Percentiles rank a stretch among this genome's conserved stretches.
Conservation (phyloP, 768 basidiomycete species). For the Cytidiella melzeri region DNA sequence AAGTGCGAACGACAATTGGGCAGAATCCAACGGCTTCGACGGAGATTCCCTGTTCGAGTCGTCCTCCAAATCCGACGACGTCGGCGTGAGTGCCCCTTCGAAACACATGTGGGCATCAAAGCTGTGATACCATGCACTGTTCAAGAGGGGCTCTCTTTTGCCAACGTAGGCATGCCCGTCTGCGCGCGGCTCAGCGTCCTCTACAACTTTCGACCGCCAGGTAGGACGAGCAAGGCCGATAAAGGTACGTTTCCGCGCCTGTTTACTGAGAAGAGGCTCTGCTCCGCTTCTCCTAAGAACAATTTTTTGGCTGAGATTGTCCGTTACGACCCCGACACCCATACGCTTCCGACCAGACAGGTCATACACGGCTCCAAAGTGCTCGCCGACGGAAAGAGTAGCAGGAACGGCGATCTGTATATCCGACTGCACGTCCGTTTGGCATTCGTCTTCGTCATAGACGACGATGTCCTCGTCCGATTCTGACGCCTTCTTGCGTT, state of each 20-base stretch:
- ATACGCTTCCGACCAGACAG: conserved; percentile 3
- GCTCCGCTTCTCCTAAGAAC: neutral
- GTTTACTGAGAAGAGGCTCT: neutral
- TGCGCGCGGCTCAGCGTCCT: neutral
- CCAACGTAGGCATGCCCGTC: neutral
- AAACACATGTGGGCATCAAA: neutral
- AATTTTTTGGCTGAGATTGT: neutral
- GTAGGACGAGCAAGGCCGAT: neutral
- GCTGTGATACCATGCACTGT: neutral
- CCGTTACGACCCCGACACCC: conserved; percentile 8
- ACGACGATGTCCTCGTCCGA: neutral
- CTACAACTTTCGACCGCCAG: neutral
- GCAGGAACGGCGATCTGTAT: neutral
- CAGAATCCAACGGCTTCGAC: neutral
- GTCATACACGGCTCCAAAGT: conserved; percentile 14
- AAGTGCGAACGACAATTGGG: neutral
- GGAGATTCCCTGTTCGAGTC: neutral
- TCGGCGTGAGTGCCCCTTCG: neutral
- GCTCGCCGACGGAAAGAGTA: conserved; percentile 1
- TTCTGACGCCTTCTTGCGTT: neutral
- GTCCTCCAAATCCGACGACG: neutral
- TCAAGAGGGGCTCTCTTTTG: neutral
- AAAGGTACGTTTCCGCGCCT: neutral
- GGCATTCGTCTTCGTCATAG: neutral
- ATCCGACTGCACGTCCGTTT: neutral